Percentiles rank a stretch among this genome's conserved stretches.
phyloP scores from a whole-genome alignment of 1,284 basidiomycete genomes.

The Cryptococcus sp. region DNA sequence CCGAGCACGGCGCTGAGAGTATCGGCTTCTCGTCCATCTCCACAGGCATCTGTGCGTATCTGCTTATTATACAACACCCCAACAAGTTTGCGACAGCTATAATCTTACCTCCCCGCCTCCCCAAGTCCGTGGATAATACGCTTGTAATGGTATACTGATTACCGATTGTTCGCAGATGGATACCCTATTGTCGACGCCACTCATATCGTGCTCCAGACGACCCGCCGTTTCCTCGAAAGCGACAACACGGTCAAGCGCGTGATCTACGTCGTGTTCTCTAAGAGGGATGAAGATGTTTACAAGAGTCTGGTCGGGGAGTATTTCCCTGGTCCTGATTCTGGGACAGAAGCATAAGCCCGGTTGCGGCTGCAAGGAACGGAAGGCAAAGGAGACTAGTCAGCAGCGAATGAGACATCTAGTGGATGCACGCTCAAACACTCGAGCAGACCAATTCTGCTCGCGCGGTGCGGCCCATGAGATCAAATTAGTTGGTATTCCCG shows the following conservation, averaged over 20 bases:
- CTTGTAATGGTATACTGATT: neutral
- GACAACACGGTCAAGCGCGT: constrained; percentile 39
- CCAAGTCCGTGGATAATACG: no score
- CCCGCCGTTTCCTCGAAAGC: constrained; percentile 37
- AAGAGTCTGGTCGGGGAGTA: constrained; percentile 27
- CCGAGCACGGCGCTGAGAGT: constrained; percentile 63
- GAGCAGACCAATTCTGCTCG: no score
- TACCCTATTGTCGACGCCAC: constrained; percentile 52
- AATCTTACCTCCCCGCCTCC: no score
- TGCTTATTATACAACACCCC: neutral
- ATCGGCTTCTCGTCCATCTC: constrained; percentile 60
- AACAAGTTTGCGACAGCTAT: neutral
- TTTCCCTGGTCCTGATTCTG: constrained; percentile 30
- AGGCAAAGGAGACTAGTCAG: no score
- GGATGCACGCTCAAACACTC: no score
- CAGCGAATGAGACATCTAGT: no score
- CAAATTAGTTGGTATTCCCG: no score
- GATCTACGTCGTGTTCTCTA: constrained; percentile 50
- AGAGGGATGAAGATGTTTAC: constrained; percentile 45
- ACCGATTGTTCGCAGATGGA: constrained; percentile 36
- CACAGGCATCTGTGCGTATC: constrained; percentile 48
- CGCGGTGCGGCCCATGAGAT: no score
- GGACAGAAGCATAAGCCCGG: no score
- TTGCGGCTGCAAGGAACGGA: no score
- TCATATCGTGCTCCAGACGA: constrained; percentile 43